phyloP scores from a whole-genome alignment of 176 grass and related monocot species.

The Carex myosuroides region DNA sequence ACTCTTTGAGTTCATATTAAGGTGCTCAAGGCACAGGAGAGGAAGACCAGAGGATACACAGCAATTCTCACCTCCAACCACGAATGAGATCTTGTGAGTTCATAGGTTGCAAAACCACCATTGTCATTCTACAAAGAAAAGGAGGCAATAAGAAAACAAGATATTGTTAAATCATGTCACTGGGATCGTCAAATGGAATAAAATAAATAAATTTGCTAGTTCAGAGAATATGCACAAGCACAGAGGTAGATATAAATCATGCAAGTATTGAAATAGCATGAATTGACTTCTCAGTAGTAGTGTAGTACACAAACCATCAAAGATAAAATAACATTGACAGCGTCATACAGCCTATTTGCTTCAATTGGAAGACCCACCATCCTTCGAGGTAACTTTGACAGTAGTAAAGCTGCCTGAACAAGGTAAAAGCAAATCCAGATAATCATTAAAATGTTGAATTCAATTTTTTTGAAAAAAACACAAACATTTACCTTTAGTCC shows the following conservation, averaged over 20 bases:
- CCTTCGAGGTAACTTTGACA: slow-evolving; percentile 82
- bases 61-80: slow-evolving; percentile 74
- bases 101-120: slow-evolving; percentile 84
- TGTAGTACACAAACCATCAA: slow-evolving; percentile 54
- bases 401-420: slow-evolving; percentile 54
- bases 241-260: background rate
- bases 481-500: slow-evolving; percentile 51
- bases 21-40: too few species aligned
- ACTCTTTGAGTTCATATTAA: too few species aligned
- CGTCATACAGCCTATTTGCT: slow-evolving; percentile 62
- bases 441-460: background rate
- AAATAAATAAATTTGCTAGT: background rate
- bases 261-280: background rate
- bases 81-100: slow-evolving; percentile 78
- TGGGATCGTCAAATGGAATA: background rate
- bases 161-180: background rate
- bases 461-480: background rate
- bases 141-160: slow-evolving; percentile 19
- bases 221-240: background rate
- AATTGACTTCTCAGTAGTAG: background rate
- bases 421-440: background rate
- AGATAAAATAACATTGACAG: slow-evolving; percentile 83
- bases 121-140: slow-evolving; percentile 55
- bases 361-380: slow-evolving; percentile 63
- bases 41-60: background rate